These are phyloP conservation scores for Neurospora cerealis DNA, from an alignment of 495 filamentous ascomycete genomes.

Conservation along the genomic window DNA sequence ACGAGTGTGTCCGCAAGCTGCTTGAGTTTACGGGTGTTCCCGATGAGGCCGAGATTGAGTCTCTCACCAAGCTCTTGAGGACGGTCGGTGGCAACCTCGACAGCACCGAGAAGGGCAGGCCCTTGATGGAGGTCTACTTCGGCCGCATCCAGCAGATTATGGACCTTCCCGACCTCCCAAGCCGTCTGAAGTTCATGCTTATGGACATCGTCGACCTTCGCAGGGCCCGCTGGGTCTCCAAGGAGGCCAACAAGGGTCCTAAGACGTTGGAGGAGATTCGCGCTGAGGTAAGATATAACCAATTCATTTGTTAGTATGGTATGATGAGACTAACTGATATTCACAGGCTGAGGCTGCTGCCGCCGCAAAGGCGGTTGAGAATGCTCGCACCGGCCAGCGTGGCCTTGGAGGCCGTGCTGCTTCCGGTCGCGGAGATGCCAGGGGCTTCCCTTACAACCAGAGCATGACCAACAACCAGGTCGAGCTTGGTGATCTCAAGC, in stretches of 20 bases:
- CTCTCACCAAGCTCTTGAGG: constrained; percentile 79
- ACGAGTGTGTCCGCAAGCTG: constrained; percentile 94
- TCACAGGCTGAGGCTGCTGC: constrained; percentile 53
- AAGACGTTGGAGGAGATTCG: constrained; percentile 92
- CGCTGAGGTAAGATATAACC: constrained; percentile 53
- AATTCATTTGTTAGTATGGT: not conserved
- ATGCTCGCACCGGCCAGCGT: constrained; percentile 47
- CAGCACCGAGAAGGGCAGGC: constrained; percentile 63
- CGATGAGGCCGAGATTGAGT: constrained; percentile 94
- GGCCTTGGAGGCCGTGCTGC: constrained; percentile 54
- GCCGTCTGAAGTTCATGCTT: constrained; percentile 88
- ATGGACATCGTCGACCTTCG: constrained; percentile 89
- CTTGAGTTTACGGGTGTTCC: constrained; percentile 90
- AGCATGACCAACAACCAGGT: constrained; percentile 59
- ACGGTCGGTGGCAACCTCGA: constrained; percentile 87
- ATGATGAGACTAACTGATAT: constrained; percentile 12
- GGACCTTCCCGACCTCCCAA: constrained; percentile 65
- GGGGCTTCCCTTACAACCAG: constrained; percentile 65
- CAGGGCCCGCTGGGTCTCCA: constrained; percentile 62
- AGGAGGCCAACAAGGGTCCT: constrained; percentile 84
- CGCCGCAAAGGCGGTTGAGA: constrained; percentile 57
- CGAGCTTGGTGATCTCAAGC: constrained; percentile 79
- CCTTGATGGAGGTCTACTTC: constrained; percentile 93
- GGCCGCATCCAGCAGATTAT: constrained; percentile 71
- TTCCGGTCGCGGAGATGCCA: constrained; percentile 75